These are phyloP conservation scores for Chaetomiaceae sp. DNA, from an alignment of 2,329 filamentous ascomycete species.

Conservation along the genomic window DNA sequence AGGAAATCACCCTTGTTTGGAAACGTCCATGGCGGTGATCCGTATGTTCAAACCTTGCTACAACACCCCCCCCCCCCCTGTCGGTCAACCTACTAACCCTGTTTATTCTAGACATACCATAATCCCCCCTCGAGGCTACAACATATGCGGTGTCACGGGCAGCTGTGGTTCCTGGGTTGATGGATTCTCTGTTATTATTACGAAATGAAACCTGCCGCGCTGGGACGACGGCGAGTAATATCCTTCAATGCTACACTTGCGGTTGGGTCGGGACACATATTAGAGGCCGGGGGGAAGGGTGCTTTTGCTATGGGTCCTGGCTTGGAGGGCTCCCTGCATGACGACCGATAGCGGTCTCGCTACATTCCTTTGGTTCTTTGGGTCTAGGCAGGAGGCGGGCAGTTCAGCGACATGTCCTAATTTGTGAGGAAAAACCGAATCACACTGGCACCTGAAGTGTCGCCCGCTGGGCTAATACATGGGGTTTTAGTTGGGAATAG, in stretches of 20 bases:
- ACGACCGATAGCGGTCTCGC: too few species aligned
- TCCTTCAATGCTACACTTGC: not conserved
- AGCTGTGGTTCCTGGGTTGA: slow-evolving; percentile 78
- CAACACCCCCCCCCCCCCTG: too few species aligned
- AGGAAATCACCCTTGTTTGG: slow-evolving; percentile 82
- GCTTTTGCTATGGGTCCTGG: too few species aligned
- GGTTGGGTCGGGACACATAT: not conserved
- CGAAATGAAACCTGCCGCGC: slow-evolving; percentile 8
- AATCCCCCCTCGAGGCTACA: slow-evolving; percentile 85
- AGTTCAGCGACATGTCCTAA: too few species aligned
- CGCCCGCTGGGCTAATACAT: too few species aligned
- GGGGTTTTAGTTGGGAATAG: too few species aligned
- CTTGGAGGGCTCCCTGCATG: too few species aligned
- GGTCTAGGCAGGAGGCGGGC: too few species aligned
- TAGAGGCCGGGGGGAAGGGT: too few species aligned
- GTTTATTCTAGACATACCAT: slow-evolving; percentile 65
- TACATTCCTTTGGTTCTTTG: too few species aligned
- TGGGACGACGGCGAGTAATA: not conserved
- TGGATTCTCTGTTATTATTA: slow-evolving; percentile 75
- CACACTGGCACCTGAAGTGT: too few species aligned
- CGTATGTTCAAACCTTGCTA: slow-evolving; percentile 72
- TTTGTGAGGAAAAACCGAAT: too few species aligned
- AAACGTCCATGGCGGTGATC: slow-evolving; percentile 71
- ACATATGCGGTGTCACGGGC: slow-evolving; percentile 80
- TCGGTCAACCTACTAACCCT: not conserved